These are phyloP conservation scores for Marchantia paleacea DNA, from an alignment of 225 moss, liverwort and hornwort species.

Conservation along the genomic window DNA sequence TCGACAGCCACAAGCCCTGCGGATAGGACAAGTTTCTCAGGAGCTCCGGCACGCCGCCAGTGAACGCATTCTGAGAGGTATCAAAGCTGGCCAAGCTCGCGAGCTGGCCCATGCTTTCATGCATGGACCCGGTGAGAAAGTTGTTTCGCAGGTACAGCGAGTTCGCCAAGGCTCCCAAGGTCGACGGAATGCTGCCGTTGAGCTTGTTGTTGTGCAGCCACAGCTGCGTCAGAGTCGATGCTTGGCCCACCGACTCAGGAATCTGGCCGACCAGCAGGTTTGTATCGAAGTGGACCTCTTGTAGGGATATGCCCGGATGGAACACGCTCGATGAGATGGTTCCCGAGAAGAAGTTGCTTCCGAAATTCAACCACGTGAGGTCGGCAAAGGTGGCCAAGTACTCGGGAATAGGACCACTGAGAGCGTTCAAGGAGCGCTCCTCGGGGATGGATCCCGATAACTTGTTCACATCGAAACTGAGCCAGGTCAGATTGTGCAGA, in stretches of 20 bases:
- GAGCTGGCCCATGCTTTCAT: neutral
- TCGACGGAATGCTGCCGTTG: neutral
- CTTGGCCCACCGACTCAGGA: neutral
- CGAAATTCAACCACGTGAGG: neutral
- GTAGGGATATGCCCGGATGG: neutral
- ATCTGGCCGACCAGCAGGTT: slow-evolving; percentile 19
- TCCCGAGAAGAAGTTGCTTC: slow-evolving; percentile 1
- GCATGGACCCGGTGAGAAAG: neutral
- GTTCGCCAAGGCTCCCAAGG: neutral
- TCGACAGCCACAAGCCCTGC: neutral
- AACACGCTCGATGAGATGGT: neutral
- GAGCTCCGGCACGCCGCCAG: neutral
- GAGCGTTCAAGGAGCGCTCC: neutral
- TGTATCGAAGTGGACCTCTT: neutral
- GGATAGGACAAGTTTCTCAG: neutral
- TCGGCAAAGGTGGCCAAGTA: neutral
- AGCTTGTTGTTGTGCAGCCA: slow-evolving; percentile 7
- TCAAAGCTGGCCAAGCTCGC: neutral
- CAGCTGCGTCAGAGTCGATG: neutral
- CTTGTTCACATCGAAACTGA: neutral
- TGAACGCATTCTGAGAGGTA: neutral
- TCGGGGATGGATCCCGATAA: neutral
- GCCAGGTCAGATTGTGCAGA: neutral
- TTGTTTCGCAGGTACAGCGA: slow-evolving; percentile 5
- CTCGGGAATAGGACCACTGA: neutral